Base-by-base conservation (phyloP, 1,139 yeast genomes). In the Hansenula anomala region DNA sequence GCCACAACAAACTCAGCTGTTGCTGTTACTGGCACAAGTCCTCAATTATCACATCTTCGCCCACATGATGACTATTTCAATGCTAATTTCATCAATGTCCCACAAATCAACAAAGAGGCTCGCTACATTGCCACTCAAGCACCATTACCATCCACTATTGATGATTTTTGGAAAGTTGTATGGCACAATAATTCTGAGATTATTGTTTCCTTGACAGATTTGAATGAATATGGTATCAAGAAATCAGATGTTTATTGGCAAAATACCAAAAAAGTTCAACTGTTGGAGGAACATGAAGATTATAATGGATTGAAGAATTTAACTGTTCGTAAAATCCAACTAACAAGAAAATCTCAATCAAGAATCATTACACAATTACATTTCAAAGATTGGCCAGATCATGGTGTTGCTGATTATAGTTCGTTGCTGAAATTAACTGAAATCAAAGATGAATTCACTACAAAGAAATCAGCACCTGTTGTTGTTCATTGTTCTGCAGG, bases 401-500 rank as follows among this genome's bases (percentile, higher is more conserved):
- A 84, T 42, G 92, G 92, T 9, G 73, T 79, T 1, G 85, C 90
- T 1, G 67, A 70, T 10, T 63, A 71, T 46, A 59, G 63, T 2
- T 78, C 78, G 30, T 60, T 86, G 18, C 49, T 84, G 14, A 66
- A 71, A 4, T 62, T 85, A 36, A 71, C 79, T 32, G 54, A 65
- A 2, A 58, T 73, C 36, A 84, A 83, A 52, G 67, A 72, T 44
- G 44, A 59, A 18, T 49, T 75, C 26, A 33, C 46, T 22, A 42
- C 42, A 17, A 47, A 44, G 30, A 45, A 36, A 6, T 45, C 51
- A 14, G 44, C 59, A 0, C 81, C 85, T 1, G 64, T 81, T 1
- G 60, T 85, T 23, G 86, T 86, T 10, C 96, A 88, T 59, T 87
- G 96, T 58, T 80, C 90, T 6, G 96, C 96, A 0, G 96, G 96